phyloP scores from a whole-genome alignment of 805 yeast genomes.

The Suhomyces prunicola region DNA sequence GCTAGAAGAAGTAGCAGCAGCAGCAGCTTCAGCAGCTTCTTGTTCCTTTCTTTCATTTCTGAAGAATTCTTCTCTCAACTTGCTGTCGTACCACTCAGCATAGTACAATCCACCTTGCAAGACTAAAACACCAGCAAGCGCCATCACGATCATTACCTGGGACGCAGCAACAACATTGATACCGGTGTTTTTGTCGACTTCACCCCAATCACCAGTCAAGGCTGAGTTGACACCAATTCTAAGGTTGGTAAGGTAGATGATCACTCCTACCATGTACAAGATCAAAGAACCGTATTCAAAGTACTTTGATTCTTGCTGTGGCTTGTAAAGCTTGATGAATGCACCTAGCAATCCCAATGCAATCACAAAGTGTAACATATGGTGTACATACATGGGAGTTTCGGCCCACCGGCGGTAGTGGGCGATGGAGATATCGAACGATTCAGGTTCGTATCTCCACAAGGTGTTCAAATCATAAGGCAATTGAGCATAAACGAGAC shows the following conservation, averaged over 20 bases:
- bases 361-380: constrained; percentile 59
- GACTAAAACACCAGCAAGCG: constrained; percentile 73
- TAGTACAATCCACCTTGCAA: constrained; percentile 89
- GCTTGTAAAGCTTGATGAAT: constrained; percentile 77
- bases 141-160: constrained; percentile 67
- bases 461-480: constrained; percentile 78
- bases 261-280: constrained; percentile 66
- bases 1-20: neutral
- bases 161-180: constrained; percentile 90
- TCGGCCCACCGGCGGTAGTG: constrained; percentile 78
- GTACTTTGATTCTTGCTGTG: constrained; percentile 76
- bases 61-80: constrained; percentile 31
- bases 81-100: constrained; percentile 61
- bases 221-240: constrained; percentile 75
- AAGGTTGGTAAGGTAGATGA: constrained; percentile 83
- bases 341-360: constrained; percentile 69
- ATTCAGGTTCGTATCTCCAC: constrained; percentile 52
- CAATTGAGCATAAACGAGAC: constrained; percentile 72
- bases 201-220: constrained; percentile 83
- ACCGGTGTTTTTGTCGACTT: constrained; percentile 82
- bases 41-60: constrained; percentile 22
- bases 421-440: constrained; percentile 56
- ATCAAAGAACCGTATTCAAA: constrained; percentile 88
- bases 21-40: constrained; percentile 10
- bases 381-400: constrained; percentile 56